Percentiles rank a stretch among this genome's conserved stretches.
phyloP scores from a whole-genome alignment of 148 eudicot genomes.

The Dianthus caryophyllus region DNA sequence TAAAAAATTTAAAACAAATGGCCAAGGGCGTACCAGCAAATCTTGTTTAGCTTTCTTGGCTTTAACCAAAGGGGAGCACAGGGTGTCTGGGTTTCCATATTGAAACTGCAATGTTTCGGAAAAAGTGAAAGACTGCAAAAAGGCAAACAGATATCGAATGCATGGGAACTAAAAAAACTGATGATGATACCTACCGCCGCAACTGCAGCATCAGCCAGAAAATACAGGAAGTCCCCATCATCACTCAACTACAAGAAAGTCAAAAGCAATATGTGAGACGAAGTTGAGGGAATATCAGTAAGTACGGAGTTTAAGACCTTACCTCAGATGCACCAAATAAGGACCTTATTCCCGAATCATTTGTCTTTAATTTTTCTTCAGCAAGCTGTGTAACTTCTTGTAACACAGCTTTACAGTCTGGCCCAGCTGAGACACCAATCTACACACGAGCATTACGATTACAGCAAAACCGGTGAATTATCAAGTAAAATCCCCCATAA shows the following conservation, averaged over 20 bases:
- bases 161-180: not conserved
- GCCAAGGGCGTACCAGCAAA: conserved; percentile 62
- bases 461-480: not conserved
- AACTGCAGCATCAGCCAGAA: conserved; percentile 95
- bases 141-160: conserved; percentile 9
- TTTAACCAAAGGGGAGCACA: conserved; percentile 72
- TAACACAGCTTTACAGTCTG: conserved; percentile 86
- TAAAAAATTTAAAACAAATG: not conserved
- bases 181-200: conserved; percentile 53
- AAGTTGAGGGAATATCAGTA: not conserved
- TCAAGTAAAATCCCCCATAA: not conserved
- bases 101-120: conserved; percentile 55
- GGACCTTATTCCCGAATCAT: conserved; percentile 49
- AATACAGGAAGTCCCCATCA: conserved; percentile 94
- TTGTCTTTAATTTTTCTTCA: conserved; percentile 55
- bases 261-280: conserved; percentile 3
- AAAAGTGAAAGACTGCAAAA: conserved; percentile 6
- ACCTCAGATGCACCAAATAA: conserved; percentile 84
- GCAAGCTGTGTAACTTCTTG: conserved; percentile 90
- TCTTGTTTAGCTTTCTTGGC: conserved; percentile 72
- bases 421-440: conserved; percentile 95
- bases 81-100: conserved; percentile 87
- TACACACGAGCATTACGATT: conserved; percentile 31
- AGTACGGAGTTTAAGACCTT: not conserved
- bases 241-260: conserved; percentile 50